Conservation (phyloP, 345 rosid genomes). For the Angophora floribunda region DNA sequence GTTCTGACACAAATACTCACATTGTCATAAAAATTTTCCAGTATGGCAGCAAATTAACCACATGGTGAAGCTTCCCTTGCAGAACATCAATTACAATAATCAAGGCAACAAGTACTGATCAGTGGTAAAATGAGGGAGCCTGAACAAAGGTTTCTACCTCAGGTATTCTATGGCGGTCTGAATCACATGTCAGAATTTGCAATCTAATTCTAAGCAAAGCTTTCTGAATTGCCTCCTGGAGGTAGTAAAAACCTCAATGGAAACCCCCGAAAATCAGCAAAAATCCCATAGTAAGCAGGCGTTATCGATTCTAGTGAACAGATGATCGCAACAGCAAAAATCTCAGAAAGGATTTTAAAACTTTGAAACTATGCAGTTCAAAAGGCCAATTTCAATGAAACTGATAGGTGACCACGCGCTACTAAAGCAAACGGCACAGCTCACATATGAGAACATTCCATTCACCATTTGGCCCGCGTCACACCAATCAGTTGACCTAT, state of each 20-base stretch:
- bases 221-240: not conserved
- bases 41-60: not conserved
- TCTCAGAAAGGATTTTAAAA: not conserved
- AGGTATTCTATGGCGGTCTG: not conserved
- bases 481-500: not conserved
- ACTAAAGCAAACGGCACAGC: not conserved
- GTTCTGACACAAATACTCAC: not conserved
- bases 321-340: not conserved
- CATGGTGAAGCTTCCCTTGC: not conserved
- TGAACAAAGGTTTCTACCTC: not conserved
- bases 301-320: not conserved
- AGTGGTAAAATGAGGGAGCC: not conserved
- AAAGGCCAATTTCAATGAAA: not conserved
- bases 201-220: not conserved
- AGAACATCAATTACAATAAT: not conserved
- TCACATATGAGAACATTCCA: not conserved
- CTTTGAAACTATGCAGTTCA: not conserved
- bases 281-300: not conserved
- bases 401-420: not conserved
- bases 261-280: not conserved
- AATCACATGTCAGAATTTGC: not conserved
- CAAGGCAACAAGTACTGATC: not conserved
- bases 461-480: not conserved
- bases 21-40: not conserved
- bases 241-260: not conserved